Percentiles rank a stretch among this genome's conserved stretches.
These are phyloP conservation scores for Botrytis pseudocinerea DNA, from an alignment of 2,329 filamentous ascomycete species.

Conservation along the genomic window DNA sequence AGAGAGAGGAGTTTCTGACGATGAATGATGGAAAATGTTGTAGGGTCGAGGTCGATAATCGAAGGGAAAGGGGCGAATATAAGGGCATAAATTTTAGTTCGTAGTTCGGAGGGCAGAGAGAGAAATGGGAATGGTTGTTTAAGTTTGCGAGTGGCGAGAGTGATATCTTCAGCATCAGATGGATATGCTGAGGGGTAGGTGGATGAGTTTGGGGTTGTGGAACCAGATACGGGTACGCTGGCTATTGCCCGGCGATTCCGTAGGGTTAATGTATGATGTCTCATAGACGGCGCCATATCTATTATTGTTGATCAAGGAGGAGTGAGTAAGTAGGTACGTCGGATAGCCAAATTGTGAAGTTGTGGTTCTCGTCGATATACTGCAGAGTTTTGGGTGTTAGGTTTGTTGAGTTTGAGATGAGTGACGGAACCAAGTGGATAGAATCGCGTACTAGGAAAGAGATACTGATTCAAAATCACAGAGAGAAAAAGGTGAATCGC, in stretches of 20 bases:
- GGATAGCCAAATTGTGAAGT: background rate
- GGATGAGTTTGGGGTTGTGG: conserved; percentile 30
- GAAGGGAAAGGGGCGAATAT: conserved; percentile 56
- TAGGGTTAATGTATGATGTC: conserved; percentile 5
- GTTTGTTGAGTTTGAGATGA: background rate
- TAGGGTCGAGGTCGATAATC: conserved; percentile 66
- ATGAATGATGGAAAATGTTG: conserved; percentile 63
- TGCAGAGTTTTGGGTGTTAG: background rate
- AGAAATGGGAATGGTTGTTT: conserved; percentile 60
- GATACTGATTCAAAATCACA: conserved; percentile 12
- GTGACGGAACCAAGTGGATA: background rate
- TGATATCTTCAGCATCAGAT: conserved; percentile 36
- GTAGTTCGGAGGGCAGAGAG: conserved; percentile 67
- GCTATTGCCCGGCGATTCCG: conserved; percentile 12
- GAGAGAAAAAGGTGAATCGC: background rate
- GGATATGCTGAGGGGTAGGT: conserved; percentile 34
- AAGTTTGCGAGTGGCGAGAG: conserved; percentile 1
- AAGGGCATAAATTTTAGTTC: conserved; percentile 66
- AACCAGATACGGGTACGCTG: conserved; percentile 14
- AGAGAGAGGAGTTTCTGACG: conserved; percentile 55
- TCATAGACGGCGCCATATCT: conserved; percentile 9
- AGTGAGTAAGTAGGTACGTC: background rate
- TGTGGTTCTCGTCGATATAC: background rate
- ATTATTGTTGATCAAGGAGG: background rate
- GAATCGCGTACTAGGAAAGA: background rate